Evolutionary conservation across 352 stramenopile species (phyloP).

Genomic region (Phytophthora brassicae): DNA sequence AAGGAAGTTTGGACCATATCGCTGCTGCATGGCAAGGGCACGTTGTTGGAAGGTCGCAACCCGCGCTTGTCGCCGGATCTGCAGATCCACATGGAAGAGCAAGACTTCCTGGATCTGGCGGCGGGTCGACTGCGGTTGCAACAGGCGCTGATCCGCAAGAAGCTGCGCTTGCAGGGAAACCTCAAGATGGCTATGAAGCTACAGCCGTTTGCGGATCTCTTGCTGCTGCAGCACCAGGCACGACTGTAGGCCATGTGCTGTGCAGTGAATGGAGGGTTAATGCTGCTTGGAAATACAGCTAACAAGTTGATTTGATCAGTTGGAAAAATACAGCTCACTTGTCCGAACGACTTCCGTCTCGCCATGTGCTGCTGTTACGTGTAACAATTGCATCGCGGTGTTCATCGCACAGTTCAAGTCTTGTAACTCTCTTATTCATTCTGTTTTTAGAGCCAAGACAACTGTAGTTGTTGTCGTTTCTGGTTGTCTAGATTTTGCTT

Average conservation of each 20-base stretch:
- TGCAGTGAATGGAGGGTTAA: constrained; percentile 7
- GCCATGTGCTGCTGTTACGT: no score
- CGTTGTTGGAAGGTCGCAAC: constrained; percentile 51
- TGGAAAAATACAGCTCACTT: no score
- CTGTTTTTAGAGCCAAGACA: no score
- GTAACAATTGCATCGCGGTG: no score
- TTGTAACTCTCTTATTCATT: no score
- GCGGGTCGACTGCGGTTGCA: constrained; percentile 59
- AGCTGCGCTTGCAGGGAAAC: constrained; percentile 63
- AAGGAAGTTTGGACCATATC: constrained; percentile 69
- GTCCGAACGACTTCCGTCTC: no score
- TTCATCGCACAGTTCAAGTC: no score
- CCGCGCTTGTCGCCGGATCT: constrained; percentile 52
- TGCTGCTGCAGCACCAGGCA: constrained; percentile 42
- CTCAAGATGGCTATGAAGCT: constrained; percentile 79
- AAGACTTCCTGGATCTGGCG: constrained; percentile 66
- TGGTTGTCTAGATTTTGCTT: no score
- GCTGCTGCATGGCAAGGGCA: constrained; percentile 52
- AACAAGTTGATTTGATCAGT: constrained; percentile 18
- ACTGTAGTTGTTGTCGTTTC: no score
- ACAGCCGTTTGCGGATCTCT: constrained; percentile 62
- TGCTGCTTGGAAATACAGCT: neutral
- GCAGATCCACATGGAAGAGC: constrained; percentile 65
- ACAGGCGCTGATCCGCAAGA: constrained; percentile 67
- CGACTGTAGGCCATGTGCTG: constrained; percentile 25